These are phyloP conservation scores for Globisporangium okanoganense DNA, from an alignment of 352 stramenopile species.

Conservation along the genomic window DNA sequence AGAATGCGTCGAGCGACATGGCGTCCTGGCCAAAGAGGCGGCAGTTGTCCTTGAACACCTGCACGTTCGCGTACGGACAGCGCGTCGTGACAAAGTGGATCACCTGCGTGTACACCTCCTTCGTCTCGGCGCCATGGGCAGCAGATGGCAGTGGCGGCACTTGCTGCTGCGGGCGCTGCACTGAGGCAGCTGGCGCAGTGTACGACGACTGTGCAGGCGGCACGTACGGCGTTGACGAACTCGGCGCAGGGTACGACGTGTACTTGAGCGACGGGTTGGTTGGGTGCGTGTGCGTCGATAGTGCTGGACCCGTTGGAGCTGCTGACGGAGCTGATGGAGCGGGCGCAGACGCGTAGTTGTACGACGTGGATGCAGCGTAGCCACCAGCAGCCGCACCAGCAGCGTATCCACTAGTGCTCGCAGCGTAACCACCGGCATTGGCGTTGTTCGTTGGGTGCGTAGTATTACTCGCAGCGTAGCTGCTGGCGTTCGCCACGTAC, in stretches of 20 bases:
- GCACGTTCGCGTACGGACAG: slow-evolving; percentile 78
- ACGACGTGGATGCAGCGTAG: slow-evolving; percentile 8
- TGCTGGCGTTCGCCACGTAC: slow-evolving; percentile 6
- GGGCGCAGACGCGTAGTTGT: slow-evolving; percentile 15
- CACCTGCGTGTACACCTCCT: slow-evolving; percentile 78
- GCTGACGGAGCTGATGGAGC: slow-evolving; percentile 8
- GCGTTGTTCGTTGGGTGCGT: background rate
- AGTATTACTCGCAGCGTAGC: background rate
- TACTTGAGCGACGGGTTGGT: slow-evolving; percentile 54
- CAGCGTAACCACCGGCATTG: background rate
- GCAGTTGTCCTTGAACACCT: slow-evolving; percentile 88
- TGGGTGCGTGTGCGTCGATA: slow-evolving; percentile 43
- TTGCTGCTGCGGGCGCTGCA: slow-evolving; percentile 20
- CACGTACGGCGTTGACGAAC: slow-evolving; percentile 31
- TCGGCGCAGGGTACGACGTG: slow-evolving; percentile 54
- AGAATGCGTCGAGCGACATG: slow-evolving; percentile 83
- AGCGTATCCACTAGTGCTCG: background rate
- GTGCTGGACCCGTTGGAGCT: slow-evolving; percentile 18
- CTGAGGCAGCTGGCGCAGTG: slow-evolving; percentile 26
- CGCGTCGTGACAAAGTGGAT: slow-evolving; percentile 74
- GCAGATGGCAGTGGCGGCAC: slow-evolving; percentile 52
- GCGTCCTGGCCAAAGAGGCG: slow-evolving; percentile 80
- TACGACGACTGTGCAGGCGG: slow-evolving; percentile 36
- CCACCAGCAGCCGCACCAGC: background rate
- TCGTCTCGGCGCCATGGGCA: slow-evolving; percentile 65